Evolutionary conservation across 2,329 filamentous ascomycete genomes (phyloP).

Genomic region (Botryosphaeria dothidea): DNA sequence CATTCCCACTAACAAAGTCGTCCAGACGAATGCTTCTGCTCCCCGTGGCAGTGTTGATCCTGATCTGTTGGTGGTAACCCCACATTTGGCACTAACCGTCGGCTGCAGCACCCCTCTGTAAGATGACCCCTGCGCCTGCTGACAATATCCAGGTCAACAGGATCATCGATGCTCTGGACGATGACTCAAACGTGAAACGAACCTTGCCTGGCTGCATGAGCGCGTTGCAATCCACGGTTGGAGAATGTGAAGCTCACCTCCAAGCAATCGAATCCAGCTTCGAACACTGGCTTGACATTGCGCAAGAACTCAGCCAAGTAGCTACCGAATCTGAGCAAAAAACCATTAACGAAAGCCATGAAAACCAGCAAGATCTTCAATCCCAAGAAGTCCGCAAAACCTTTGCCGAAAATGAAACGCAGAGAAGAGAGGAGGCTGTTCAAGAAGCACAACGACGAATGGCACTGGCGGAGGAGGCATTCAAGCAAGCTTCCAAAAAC

Average conservation of each 20-base stretch:
- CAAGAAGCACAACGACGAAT: neutral
- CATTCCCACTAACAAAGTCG: too few relatives aligned
- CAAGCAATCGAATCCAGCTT: neutral
- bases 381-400: neutral
- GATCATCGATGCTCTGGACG: slow-evolving; percentile 2
- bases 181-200: neutral
- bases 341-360: neutral
- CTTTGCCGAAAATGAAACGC: neutral
- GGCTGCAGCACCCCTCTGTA: too few relatives aligned
- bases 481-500: slow-evolving; percentile 2
- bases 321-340: slow-evolving; percentile 3
- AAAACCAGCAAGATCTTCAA: neutral
- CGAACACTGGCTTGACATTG: neutral
- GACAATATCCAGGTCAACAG: neutral
- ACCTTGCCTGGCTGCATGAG: neutral
- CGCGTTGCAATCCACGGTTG: neutral
- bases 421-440: neutral
- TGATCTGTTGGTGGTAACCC: too few relatives aligned
- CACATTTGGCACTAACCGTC: too few relatives aligned
- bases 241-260: neutral
- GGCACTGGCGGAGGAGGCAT: slow-evolving; percentile 4
- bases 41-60: too few relatives aligned
- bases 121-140: too few relatives aligned
- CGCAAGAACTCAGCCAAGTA: slow-evolving; percentile 6
- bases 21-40: too few relatives aligned